Percentiles rank a stretch among this genome's conserved stretches.
These are phyloP conservation scores for Pilaira anomala DNA, from an alignment of 192 early-diverging fungal genomes.

Conservation along the genomic window DNA sequence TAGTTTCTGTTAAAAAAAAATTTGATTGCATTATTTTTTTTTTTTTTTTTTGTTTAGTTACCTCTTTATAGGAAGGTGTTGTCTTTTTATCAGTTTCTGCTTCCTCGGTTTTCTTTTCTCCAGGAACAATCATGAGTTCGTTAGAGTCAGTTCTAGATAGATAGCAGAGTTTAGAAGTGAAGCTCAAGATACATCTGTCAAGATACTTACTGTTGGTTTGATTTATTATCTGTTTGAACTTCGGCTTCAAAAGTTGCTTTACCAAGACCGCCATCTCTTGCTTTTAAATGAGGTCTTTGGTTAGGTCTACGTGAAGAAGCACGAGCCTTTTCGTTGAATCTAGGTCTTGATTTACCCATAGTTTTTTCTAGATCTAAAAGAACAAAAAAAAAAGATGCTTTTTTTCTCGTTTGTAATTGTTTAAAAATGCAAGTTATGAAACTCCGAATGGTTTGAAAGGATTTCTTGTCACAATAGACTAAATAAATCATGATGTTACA, in stretches of 20 bases:
- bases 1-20: background rate
- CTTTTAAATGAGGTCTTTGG: conserved; percentile 43
- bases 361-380: background rate
- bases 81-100: conserved; percentile 7
- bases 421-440: too few species aligned
- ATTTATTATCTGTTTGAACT: background rate
- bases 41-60: background rate
- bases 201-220: background rate
- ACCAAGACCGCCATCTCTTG: conserved; percentile 47
- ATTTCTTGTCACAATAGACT: too few species aligned
- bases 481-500: too few species aligned
- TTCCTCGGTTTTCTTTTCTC: background rate
- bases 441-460: too few species aligned
- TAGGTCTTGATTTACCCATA: conserved; percentile 54
- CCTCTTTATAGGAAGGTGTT: conserved; percentile 8
- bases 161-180: background rate
- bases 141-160: background rate
- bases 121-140: conserved; percentile 13
- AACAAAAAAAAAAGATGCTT: background rate
- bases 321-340: conserved; percentile 56
- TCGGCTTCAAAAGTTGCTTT: conserved; percentile 30
- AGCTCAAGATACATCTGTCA: background rate
- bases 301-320: conserved; percentile 43
- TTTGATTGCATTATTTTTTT: background rate
- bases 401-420: too few species aligned